Evolutionary conservation across 176 grass and related monocot genomes (phyloP).

Genomic region (Aegilops tauschii): DNA sequence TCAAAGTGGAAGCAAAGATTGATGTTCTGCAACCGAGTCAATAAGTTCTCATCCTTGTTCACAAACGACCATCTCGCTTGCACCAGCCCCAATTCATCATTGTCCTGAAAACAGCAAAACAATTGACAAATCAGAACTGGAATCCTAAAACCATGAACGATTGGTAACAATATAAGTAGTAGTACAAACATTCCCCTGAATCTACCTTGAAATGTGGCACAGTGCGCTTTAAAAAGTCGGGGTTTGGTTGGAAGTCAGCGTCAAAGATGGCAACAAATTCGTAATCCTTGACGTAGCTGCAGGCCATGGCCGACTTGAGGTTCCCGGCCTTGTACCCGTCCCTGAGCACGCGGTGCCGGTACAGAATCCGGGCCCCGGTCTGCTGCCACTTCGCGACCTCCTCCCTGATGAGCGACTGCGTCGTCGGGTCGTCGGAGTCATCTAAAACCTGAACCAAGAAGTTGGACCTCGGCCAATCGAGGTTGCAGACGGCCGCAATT

Average conservation of each 20-base stretch:
- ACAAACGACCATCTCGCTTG: slow-evolving; percentile 99
- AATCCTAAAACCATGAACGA: background rate
- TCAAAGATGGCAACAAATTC: slow-evolving; percentile 98
- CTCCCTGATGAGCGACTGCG: slow-evolving; percentile 75
- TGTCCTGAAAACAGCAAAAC: slow-evolving; percentile 43
- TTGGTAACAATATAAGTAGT: background rate
- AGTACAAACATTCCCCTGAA: background rate
- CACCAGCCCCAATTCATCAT: slow-evolving; percentile 84
- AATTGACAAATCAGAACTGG: background rate
- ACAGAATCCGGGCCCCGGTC: slow-evolving; percentile 80
- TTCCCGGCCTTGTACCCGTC: slow-evolving; percentile 99
- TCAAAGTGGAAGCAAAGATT: slow-evolving; percentile 99
- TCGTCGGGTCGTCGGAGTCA: slow-evolving; percentile 82
- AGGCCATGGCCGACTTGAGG: slow-evolving; percentile 94
- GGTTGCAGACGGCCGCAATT: slow-evolving; percentile 94
- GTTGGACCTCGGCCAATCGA: slow-evolving; percentile 95
- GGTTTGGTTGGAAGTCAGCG: slow-evolving; percentile 91
- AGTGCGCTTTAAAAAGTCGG: slow-evolving; percentile 79
- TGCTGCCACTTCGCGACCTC: slow-evolving; percentile 96
- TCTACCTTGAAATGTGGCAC: slow-evolving; percentile 97
- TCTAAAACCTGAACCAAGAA: slow-evolving; percentile 96
- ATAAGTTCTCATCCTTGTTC: slow-evolving; percentile 89
- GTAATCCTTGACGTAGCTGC: slow-evolving; percentile 91
- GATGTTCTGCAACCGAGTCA: slow-evolving; percentile 90
- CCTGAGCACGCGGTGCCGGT: slow-evolving; percentile 79